Percentiles rank a stretch among this genome's conserved stretches.
phyloP scores from a whole-genome alignment of 108 stramenopile genomes.

The Cyclotella atomus region DNA sequence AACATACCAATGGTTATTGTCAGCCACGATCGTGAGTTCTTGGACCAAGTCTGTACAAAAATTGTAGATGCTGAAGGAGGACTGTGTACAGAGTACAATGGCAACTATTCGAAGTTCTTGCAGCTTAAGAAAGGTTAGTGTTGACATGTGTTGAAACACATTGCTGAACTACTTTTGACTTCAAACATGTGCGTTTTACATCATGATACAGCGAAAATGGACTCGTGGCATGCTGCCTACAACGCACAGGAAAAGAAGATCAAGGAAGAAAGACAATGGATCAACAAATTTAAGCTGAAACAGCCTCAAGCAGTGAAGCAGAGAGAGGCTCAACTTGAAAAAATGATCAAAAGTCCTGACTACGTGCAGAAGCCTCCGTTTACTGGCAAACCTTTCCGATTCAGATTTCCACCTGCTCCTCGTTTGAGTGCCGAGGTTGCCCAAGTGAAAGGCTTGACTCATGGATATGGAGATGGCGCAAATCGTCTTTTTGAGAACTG shows the following conservation, averaged over 20 bases:
- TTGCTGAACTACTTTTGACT: no score
- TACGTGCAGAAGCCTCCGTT: constrained; percentile 94
- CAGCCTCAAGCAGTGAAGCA: constrained; percentile 89
- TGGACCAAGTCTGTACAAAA: constrained; percentile 96
- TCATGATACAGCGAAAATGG: constrained; percentile 85
- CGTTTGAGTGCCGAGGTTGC: constrained; percentile 90
- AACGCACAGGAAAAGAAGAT: constrained; percentile 95
- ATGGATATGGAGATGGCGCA: constrained; percentile 83
- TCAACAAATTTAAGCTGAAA: constrained; percentile 89
- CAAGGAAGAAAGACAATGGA: constrained; percentile 92
- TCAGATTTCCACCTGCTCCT: constrained; percentile 96
- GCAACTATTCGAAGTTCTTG: constrained; percentile 95
- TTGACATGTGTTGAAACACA: no score
- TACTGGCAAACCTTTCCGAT: constrained; percentile 88
- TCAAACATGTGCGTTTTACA: no score
- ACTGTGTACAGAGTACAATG: constrained; percentile 88
- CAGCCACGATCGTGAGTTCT: constrained; percentile 98
- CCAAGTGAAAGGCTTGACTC: constrained; percentile 72
- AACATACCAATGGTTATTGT: constrained; percentile 97
- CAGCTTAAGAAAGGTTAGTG: constrained; percentile 82
- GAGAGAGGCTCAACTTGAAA: constrained; percentile 75
- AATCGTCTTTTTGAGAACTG: constrained; percentile 87
- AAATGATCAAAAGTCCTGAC: constrained; percentile 86
- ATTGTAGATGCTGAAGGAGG: constrained; percentile 97
- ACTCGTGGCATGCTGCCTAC: constrained; percentile 94